Percentiles rank a stretch among this genome's conserved stretches.
Evolutionary conservation across 352 stramenopile genomes (phyloP).

Genomic region (Pythium monospermum): DNA sequence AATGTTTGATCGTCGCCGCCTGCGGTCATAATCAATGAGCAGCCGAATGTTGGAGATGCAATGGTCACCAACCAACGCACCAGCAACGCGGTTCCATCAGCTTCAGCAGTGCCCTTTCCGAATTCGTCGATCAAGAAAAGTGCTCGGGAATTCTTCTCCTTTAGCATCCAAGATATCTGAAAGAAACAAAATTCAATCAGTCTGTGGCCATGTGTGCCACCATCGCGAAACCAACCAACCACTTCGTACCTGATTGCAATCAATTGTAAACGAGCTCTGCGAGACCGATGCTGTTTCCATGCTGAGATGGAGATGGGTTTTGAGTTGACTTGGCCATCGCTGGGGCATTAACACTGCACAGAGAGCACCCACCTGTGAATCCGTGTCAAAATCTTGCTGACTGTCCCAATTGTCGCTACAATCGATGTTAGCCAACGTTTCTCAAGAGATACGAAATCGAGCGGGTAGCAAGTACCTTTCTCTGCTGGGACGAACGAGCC

Average conservation of each 20-base stretch:
- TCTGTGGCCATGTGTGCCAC: neutral
- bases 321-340: neutral
- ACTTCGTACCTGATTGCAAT: conserved; percentile 81
- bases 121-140: conserved; percentile 87
- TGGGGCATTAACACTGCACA: neutral
- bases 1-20: conserved; percentile 56
- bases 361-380: conserved; percentile 51
- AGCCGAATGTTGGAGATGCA: neutral
- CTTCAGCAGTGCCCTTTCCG: conserved; percentile 77
- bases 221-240: neutral
- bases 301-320: conserved; percentile 26
- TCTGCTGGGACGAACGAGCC: conserved; percentile 74
- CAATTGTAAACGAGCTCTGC: conserved; percentile 86
- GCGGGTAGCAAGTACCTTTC: conserved; percentile 33
- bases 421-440: neutral
- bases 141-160: conserved; percentile 48
- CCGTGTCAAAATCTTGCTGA: conserved; percentile 73
- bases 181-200: neutral
- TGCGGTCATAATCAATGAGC: conserved; percentile 18
- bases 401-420: conserved; percentile 65
- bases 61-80: conserved; percentile 27
- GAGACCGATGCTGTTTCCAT: conserved; percentile 71
- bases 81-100: conserved; percentile 71
- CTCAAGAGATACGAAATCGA: neutral
- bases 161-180: conserved; percentile 82